Evolutionary conservation across 441 rosid genomes (phyloP).

Genomic region (Populus hybrid): DNA sequence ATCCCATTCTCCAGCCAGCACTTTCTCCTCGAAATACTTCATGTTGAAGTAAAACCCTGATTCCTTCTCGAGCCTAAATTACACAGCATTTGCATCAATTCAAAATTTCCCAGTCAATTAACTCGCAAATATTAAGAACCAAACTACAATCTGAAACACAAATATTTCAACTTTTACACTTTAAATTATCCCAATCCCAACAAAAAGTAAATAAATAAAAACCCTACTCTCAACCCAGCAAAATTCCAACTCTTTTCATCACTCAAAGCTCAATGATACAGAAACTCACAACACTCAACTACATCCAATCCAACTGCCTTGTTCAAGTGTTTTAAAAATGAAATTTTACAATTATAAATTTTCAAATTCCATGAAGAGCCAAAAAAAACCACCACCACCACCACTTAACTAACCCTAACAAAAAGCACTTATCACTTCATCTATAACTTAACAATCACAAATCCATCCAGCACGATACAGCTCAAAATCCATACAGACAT

Average conservation of each 20-base stretch:
- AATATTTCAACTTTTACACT: not conserved
- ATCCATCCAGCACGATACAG: not conserved
- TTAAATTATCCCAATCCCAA: not conserved
- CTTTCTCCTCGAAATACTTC: slow-evolving; percentile 85
- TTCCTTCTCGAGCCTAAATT: slow-evolving; percentile 81
- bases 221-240: slow-evolving; percentile 3
- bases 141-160: not conserved
- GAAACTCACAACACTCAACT: not conserved
- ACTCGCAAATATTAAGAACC: slow-evolving; percentile 1
- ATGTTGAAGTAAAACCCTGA: slow-evolving; percentile 84
- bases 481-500: not conserved
- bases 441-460: not conserved
- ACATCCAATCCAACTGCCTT: not conserved
- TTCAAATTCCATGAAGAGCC: not conserved
- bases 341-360: not conserved
- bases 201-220: not conserved
- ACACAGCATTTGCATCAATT: slow-evolving; percentile 1
- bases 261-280: not conserved
- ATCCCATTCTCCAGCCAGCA: slow-evolving; percentile 93
- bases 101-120: slow-evolving; percentile 3
- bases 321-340: not conserved
- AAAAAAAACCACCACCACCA: not conserved
- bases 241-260: not conserved
- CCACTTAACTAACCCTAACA: not conserved
- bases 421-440: not conserved